Evolutionary conservation across 345 rosid species (phyloP).

Genomic region (Barbarea vulgaris): DNA sequence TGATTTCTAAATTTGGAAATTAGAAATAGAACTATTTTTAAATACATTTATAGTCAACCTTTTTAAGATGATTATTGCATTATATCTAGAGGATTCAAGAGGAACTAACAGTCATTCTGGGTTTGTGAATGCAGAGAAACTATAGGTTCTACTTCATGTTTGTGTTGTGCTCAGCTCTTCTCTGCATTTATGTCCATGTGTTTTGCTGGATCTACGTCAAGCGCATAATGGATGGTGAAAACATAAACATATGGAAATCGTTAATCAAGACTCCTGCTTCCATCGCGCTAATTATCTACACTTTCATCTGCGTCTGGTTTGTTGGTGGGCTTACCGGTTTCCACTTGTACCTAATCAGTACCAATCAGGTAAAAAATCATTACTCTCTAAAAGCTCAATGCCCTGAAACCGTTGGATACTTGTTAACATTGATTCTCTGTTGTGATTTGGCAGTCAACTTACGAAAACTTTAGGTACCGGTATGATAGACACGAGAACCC

Average conservation of each 20-base stretch:
- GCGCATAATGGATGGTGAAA: constrained; percentile 65
- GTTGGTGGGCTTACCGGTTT: constrained; percentile 90
- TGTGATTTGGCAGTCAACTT: constrained; percentile 72
- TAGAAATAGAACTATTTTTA: not conserved
- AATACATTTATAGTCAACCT: not conserved
- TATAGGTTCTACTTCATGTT: constrained; percentile 97
- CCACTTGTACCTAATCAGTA: constrained; percentile 85
- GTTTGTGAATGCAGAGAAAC: constrained; percentile 73
- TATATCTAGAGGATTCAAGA: not conserved
- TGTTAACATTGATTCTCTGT: constrained; percentile 16
- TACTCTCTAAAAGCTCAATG: constrained; percentile 9
- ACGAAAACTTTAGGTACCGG: constrained; percentile 83
- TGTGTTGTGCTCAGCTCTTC: constrained; percentile 65
- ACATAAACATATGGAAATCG: constrained; percentile 78
- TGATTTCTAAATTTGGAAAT: constrained; percentile 9
- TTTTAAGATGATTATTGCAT: not conserved
- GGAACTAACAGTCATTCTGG: constrained; percentile 1
- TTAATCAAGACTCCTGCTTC: constrained; percentile 87
- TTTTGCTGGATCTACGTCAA: constrained; percentile 87
- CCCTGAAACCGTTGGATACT: not conserved
- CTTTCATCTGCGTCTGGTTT: constrained; percentile 79
- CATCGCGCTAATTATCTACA: constrained; percentile 69
- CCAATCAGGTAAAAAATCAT: constrained; percentile 67
- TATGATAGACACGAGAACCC: constrained; percentile 72
- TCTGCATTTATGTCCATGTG: constrained; percentile 82